phyloP scores from a whole-genome alignment of 2,329 filamentous ascomycete species.

The Cytospora schulzeri region DNA sequence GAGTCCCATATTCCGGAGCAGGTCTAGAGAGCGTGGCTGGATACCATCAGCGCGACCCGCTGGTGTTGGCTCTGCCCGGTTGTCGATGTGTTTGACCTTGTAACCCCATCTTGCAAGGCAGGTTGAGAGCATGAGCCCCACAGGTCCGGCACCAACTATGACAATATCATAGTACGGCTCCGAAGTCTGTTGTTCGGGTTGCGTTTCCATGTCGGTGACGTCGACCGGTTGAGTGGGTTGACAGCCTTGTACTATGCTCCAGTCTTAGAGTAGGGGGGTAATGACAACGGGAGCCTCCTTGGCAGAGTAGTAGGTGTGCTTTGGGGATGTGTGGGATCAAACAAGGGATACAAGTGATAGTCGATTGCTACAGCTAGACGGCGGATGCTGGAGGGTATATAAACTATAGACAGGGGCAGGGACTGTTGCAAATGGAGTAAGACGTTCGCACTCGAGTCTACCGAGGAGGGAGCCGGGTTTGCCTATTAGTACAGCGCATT shows the following conservation, averaged over 20 bases:
- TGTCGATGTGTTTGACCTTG: slow-evolving; percentile 93
- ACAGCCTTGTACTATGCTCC: background rate
- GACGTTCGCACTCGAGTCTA: background rate
- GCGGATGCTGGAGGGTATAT: background rate
- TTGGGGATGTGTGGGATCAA: background rate
- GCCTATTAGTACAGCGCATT: background rate
- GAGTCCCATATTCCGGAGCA: slow-evolving; percentile 85
- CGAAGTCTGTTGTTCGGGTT: slow-evolving; percentile 22
- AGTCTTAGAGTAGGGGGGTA: background rate
- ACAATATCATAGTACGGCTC: slow-evolving; percentile 48
- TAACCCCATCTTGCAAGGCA: slow-evolving; percentile 92
- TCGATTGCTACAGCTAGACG: background rate
- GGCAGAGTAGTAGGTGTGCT: background rate
- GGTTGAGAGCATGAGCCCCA: slow-evolving; percentile 84
- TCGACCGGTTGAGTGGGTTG: background rate
- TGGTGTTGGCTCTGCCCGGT: slow-evolving; percentile 78
- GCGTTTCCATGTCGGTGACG: slow-evolving; percentile 21
- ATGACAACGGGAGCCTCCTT: background rate
- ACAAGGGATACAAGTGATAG: background rate
- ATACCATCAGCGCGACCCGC: slow-evolving; percentile 91
- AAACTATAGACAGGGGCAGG: background rate
- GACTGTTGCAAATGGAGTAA: no score
- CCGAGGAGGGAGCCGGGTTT: slow-evolving; percentile 4
- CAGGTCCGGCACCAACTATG: slow-evolving; percentile 86
- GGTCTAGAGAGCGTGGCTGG: slow-evolving; percentile 83